Evolutionary conservation across 1,139 yeast species (phyloP), one percentile per base, ranked within the genome.

Genomic region (Suhomyces wounanorum): DNA sequence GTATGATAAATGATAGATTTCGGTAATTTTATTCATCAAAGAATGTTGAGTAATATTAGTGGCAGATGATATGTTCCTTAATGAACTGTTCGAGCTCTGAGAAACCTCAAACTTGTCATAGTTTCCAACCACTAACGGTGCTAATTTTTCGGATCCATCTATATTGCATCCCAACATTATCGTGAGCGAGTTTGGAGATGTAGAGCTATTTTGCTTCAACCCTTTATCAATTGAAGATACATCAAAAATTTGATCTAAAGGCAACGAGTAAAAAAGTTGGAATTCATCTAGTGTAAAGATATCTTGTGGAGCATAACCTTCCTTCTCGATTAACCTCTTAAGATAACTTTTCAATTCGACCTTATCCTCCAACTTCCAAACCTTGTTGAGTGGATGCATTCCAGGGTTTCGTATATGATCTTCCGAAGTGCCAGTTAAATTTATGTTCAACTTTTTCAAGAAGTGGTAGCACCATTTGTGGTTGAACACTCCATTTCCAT

Each of bases 381-480:
- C 80, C 57, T 82, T 83, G 45, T 82, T 78, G 17, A 83, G 71
- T 42, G 74, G 77, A 45, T 69, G 61, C 4, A 62, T 42, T 1
- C 68, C 71, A 8, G 68, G 65, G 50, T 73, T 73, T 8, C 56
- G 48, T 4, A 66, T 63, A 11, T 76, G 64, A 52, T 81, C 84
- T n/a, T 66, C 68, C 21, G 71, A 75, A 16, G 75, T 62, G 7
- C 83, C 83, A 2, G 72, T 65, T 18, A 83, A 65, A 57, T 81
- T 77, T 21, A 83, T 76, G 56, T 83, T 81, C 59, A 84, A 73
- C 58, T 78, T 80, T 45, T 80, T 71, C 38, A 82, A 65, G 58
- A 84, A 84, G 56, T 81, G 83, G 26, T 78, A 75, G 52, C 87
- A 82, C 89, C 89, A 84, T 57, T 84, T 83, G 54, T 82, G 83